phyloP scores from a whole-genome alignment of 2,329 filamentous ascomycete species.

The Cadophora malorum region DNA sequence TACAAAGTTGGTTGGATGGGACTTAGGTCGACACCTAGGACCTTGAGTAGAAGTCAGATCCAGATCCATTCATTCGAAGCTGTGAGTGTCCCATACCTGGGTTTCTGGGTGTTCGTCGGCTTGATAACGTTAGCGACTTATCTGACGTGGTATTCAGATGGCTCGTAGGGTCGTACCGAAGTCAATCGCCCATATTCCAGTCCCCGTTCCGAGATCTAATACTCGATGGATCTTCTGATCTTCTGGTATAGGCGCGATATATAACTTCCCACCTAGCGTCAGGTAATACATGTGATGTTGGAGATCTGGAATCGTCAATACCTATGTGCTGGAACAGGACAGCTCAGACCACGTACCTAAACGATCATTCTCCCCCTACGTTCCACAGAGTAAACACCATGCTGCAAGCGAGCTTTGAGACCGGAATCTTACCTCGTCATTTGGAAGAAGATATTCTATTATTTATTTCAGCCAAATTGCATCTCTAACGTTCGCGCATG shows the following conservation, averaged over 20 bases:
- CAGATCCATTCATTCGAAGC: background rate
- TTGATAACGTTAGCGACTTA: background rate
- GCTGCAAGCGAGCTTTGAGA: background rate
- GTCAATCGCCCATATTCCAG: constrained; percentile 46
- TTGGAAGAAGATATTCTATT: constrained; percentile 19
- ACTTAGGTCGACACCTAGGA: constrained; percentile 41
- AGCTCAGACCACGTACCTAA: background rate
- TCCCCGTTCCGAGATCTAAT: constrained; percentile 57
- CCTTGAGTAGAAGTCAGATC: constrained; percentile 24
- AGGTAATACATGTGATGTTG: constrained; percentile 37
- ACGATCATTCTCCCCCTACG: constrained; percentile 19
- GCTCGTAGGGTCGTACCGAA: constrained; percentile 37
- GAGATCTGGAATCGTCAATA: constrained; percentile 26
- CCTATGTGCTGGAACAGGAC: too few species aligned
- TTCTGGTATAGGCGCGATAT: constrained; percentile 33
- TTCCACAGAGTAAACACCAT: background rate
- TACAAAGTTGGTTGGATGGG: constrained; percentile 46
- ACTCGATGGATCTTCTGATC: constrained; percentile 42
- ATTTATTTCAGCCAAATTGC: background rate
- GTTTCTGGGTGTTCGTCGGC: constrained; percentile 34
- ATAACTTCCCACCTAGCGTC: constrained; percentile 33
- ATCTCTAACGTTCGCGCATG: background rate
- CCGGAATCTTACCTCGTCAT: constrained; percentile 13
- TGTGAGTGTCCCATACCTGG: constrained; percentile 28
- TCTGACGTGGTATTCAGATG: background rate